Percentiles rank a stretch among this genome's conserved stretches.
Conservation (phyloP, 2,329 filamentous ascomycete species). For the Fusarium chaquense region DNA sequence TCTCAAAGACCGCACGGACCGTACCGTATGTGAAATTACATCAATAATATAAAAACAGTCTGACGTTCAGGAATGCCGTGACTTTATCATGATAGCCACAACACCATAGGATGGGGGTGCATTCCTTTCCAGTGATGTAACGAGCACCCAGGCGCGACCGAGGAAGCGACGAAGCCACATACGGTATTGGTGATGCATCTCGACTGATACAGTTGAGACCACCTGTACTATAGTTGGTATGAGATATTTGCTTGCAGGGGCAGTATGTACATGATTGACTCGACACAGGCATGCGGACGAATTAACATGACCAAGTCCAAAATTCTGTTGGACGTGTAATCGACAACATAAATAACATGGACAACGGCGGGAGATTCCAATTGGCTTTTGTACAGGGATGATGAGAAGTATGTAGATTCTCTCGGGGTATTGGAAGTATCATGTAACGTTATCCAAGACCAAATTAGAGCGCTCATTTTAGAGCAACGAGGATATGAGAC, state of each 20-base stretch:
- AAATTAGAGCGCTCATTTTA: neutral
- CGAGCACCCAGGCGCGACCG: constrained; percentile 2
- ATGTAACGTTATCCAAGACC: constrained; percentile 2
- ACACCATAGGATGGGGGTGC: constrained; percentile 28
- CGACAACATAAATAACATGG: constrained; percentile 15
- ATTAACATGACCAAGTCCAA: neutral
- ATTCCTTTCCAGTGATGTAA: constrained; percentile 30
- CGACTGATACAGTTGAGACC: constrained; percentile 29
- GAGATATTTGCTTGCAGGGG: constrained; percentile 9
- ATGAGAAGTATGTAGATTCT: neutral
- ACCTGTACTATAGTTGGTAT: constrained; percentile 4
- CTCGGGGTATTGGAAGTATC: constrained; percentile 2
- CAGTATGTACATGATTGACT: constrained; percentile 16
- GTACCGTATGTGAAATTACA: constrained; percentile 32
- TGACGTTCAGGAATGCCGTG: constrained; percentile 31
- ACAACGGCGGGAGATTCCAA: neutral
- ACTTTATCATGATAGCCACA: constrained; percentile 27
- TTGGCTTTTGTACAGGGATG: constrained; percentile 21
- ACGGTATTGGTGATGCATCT: constrained; percentile 19
- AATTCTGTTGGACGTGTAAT: neutral
- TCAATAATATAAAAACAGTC: constrained; percentile 11
- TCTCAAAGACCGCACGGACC: constrained; percentile 41
- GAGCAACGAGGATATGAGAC: neutral
- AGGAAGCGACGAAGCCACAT: constrained; percentile 27
- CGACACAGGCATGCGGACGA: constrained; percentile 21